Percentiles rank a stretch among this genome's conserved stretches.
Conservation (phyloP, 768 basidiomycete genomes). For the Rhodotorula sphaerocarpa region DNA sequence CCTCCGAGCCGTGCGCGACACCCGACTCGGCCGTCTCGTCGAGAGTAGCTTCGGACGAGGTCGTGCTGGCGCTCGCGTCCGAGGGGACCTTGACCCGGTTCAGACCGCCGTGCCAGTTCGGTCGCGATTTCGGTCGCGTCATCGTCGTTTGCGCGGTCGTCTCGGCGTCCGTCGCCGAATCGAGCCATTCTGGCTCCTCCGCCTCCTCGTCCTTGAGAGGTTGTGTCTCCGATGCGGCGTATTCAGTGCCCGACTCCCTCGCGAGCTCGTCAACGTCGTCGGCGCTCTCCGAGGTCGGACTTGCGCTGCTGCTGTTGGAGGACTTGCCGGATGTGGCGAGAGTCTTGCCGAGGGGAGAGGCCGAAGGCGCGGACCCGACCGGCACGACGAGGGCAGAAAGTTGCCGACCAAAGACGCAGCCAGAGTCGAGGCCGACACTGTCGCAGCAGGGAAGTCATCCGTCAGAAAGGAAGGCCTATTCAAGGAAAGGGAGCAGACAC, state of each 20-base stretch:
- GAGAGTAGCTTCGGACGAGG: neutral
- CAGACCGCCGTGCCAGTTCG: constrained; percentile 11
- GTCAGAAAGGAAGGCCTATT: no score
- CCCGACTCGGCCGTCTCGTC: neutral
- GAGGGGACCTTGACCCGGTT: neutral
- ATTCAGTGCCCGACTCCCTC: no score
- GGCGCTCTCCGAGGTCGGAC: neutral
- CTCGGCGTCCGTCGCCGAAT: no score
- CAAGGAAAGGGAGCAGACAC: no score
- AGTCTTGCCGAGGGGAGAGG: neutral
- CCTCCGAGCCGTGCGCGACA: neutral
- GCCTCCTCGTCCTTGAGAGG: neutral
- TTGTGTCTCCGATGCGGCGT: no score
- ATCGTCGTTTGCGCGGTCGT: neutral
- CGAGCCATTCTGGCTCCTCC: no score
- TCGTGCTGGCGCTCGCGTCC: neutral
- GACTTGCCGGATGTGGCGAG: no score
- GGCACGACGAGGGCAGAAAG: constrained; percentile 29
- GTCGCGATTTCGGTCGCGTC: neutral
- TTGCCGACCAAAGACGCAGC: constrained; percentile 29
- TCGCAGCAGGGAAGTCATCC: no score
- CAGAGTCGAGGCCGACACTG: constrained; percentile 31
- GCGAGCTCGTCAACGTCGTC: neutral
- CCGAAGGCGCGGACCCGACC: neutral
- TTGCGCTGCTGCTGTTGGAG: neutral